Evolutionary conservation across 306 rosid species (phyloP).

Genomic region (Prosopis cineraria): DNA sequence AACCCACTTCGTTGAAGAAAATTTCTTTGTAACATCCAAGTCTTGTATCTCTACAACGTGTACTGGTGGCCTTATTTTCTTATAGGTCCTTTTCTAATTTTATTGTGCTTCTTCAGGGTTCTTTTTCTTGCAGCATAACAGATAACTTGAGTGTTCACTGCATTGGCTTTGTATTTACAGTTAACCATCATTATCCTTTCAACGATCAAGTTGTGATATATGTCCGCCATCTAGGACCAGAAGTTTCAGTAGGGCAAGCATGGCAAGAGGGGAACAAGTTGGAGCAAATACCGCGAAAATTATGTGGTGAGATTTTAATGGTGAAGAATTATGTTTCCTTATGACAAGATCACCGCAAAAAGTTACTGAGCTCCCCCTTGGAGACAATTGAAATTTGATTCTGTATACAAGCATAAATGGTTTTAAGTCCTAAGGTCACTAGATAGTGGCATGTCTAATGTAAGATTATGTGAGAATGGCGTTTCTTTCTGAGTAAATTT

Average conservation of each 20-base stretch:
- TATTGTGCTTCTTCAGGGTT: slow-evolving; percentile 16
- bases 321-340: slow-evolving; percentile 58
- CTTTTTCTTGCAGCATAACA: not conserved
- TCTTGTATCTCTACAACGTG: not conserved
- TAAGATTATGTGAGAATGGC: not conserved
- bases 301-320: slow-evolving; percentile 75
- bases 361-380: slow-evolving; percentile 1
- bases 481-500: slow-evolving; percentile 14
- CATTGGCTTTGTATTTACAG: slow-evolving; percentile 46
- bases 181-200: slow-evolving; percentile 76
- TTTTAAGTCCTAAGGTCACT: not conserved
- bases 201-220: slow-evolving; percentile 74
- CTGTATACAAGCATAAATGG: not conserved
- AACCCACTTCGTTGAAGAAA: not conserved
- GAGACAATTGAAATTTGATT: slow-evolving; percentile 15
- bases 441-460: slow-evolving; percentile 6
- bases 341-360: slow-evolving; percentile 28
- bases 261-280: slow-evolving; percentile 91
- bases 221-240: slow-evolving; percentile 70
- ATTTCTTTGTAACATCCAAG: not conserved
- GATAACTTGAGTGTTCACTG: slow-evolving; percentile 14
- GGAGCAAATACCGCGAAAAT: slow-evolving; percentile 75
- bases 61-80: not conserved
- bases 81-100: not conserved
- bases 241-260: slow-evolving; percentile 80